Evolutionary conservation across 257 asterid genomes (phyloP).

Genomic region (Solanum pimpinellifolium): DNA sequence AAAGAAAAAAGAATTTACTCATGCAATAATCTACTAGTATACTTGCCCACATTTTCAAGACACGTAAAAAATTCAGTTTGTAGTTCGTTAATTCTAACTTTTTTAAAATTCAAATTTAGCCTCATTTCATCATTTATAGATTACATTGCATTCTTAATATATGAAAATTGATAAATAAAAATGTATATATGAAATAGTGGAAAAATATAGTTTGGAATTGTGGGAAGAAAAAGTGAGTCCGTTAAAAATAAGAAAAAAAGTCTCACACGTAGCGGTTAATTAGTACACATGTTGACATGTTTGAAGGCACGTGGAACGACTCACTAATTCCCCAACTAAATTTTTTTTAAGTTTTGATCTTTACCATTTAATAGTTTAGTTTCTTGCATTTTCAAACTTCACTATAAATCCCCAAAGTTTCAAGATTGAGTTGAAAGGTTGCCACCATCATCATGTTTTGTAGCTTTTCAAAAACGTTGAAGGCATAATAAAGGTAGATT

Average conservation of each 20-base stretch:
- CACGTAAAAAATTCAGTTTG: not conserved
- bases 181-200: no score
- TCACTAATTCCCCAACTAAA: not conserved
- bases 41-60: not conserved
- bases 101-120: not conserved
- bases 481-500: not conserved
- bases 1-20: no score
- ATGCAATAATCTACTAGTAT: not conserved
- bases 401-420: not conserved
- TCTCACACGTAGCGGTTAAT: not conserved
- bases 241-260: not conserved
- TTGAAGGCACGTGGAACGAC: not conserved
- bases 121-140: not conserved
- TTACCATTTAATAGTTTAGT: not conserved
- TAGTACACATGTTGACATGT: not conserved
- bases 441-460: not conserved
- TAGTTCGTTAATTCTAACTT: not conserved
- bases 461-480: not conserved
- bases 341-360: not conserved
- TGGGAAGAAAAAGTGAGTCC: not conserved
- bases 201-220: not conserved
- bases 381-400: not conserved
- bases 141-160: not conserved
- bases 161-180: no score
- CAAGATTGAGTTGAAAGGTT: not conserved